phyloP scores from a whole-genome alignment of 139 green algal species.

The Chlamydomonas eustigma region DNA sequence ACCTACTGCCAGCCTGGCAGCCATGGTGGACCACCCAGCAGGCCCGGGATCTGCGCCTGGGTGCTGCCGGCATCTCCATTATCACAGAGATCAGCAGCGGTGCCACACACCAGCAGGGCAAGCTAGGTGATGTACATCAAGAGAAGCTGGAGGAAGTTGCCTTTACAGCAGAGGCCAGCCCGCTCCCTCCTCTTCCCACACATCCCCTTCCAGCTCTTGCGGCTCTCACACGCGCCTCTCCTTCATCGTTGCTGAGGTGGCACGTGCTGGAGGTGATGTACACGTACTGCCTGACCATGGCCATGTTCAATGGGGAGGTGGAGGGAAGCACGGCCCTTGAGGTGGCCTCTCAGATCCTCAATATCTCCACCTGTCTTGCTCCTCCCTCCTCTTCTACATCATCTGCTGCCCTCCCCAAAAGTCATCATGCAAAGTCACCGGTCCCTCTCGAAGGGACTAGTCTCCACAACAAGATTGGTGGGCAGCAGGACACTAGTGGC shows the following conservation, averaged over 20 bases:
- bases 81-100: neutral
- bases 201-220: constrained; percentile 37
- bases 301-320: constrained; percentile 43
- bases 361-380: constrained; percentile 4
- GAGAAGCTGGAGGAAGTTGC: neutral
- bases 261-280: constrained; percentile 62
- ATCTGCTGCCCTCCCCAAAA: neutral
- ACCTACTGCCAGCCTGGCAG: neutral
- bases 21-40: neutral
- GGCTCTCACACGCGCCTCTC: constrained; percentile 30
- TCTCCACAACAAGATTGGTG: neutral
- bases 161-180: no score
- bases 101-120: no score
- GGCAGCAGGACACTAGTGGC: neutral
- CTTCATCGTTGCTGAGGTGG: constrained; percentile 33
- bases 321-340: neutral
- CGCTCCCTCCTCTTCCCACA: constrained; percentile 26
- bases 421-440: neutral
- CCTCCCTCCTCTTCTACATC: no score
- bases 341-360: constrained; percentile 27
- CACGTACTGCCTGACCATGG: constrained; percentile 49
- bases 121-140: no score
- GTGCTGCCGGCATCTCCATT: neutral
- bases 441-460: neutral
- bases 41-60: neutral